phyloP scores from a whole-genome alignment of 2,329 filamentous ascomycete species.

The Epichloe coenophiala region DNA sequence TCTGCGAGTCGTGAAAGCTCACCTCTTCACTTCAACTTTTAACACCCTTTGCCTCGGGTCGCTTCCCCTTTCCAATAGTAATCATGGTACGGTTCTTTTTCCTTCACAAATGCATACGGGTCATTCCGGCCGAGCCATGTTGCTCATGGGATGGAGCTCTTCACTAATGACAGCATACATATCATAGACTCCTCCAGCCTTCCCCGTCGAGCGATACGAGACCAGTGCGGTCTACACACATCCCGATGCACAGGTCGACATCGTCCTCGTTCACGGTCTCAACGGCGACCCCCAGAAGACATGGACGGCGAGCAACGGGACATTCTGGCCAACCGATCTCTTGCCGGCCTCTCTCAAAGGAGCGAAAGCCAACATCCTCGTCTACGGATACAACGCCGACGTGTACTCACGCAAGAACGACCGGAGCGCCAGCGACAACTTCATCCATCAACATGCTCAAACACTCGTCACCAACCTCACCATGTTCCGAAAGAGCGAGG shows the following conservation, averaged over 20 bases:
- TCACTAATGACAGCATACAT: not conserved
- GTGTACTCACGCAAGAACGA: slow-evolving; percentile 34
- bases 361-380: slow-evolving; percentile 48
- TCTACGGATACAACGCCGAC: slow-evolving; percentile 65
- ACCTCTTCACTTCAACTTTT: not conserved
- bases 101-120: not conserved
- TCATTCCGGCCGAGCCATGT: no score
- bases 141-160: not conserved
- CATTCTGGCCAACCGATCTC: slow-evolving; percentile 59
- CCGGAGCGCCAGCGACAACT: slow-evolving; percentile 49
- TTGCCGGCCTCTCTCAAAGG: slow-evolving; percentile 45
- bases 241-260: slow-evolving; percentile 45
- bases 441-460: slow-evolving; percentile 58
- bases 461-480: slow-evolving; percentile 50
- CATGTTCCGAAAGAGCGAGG: slow-evolving; percentile 45
- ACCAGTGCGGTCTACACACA: slow-evolving; percentile 45
- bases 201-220: slow-evolving; percentile 33
- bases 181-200: not conserved
- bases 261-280: slow-evolving; percentile 58
- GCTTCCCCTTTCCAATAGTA: not conserved
- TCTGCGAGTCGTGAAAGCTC: not conserved
- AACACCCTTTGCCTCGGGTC: not conserved
- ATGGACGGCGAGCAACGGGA: slow-evolving; percentile 42
- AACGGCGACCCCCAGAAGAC: slow-evolving; percentile 50
- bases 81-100: not conserved